Evolutionary conservation across 805 yeast species (phyloP), one percentile per base, ranked within the genome.

Genomic region (Candida tammaniensis): DNA sequence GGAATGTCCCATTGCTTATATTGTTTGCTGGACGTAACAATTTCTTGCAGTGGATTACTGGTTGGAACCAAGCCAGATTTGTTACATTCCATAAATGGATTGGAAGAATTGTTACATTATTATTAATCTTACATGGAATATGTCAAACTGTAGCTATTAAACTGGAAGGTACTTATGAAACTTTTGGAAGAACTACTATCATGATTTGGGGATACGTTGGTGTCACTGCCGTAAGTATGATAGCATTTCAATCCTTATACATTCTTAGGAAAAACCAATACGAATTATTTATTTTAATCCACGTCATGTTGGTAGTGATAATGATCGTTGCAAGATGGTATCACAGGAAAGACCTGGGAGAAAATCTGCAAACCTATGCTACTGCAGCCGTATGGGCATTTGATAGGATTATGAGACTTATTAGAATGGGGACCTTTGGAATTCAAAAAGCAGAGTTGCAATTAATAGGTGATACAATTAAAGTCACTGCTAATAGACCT

Each of bases 381-480:
- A 72, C 77, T 4, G 50, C 80, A 7, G 68, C 76, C 39, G 64
- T 86, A 7, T 87, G 95, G 95, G 69, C 64, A 1, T 67, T 77
- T 44, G 94, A 87, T 51, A 64, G 89, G 36, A 40, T 76, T 0
- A 48, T 74, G 10, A 70, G 95, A 43, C 39, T 80, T 7, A 58
- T 69, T 1, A 70, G 86, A 35, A 55, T 86, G 2, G 33, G 71
- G 11, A 49, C 61, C 20, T 80, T 82, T 42, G 95, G 95, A 5
- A 75, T 71, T 15, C 73, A 77, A 15, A 52, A 61, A 10, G 83
- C 81, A 1, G 46, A 59, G 4, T 67, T 72, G 15, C 43, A 49
- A n/a, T 51, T 73, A 7, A 49, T 60, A 15, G 68, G 65, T 16
- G 67, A 63, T 29, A 60, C 65, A 10, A 46, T 64, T 27, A 54